Evolutionary conservation across 768 basidiomycete species (phyloP), one percentile per base, ranked within the genome.

Genomic region (Termitomyces sp.): DNA sequence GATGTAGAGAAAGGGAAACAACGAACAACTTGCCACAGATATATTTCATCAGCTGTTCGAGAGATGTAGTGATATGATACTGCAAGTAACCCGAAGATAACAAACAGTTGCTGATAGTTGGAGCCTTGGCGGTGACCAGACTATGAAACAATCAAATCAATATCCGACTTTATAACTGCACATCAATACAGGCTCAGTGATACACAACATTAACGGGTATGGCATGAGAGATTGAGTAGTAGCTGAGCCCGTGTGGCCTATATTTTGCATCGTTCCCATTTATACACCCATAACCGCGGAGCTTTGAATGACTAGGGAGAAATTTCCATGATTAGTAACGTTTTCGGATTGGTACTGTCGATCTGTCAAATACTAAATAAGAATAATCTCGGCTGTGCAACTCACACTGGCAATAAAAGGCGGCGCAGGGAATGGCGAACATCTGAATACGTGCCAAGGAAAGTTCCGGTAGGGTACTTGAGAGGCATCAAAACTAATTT

Each of bases 291-390:
- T 23, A 51, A 8, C 25, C 23, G 14, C 39, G 12, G 37, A 14
- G n/a, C n/a, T 12, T 25, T 17, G 49, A 12, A 35, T 11, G 37
- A 40, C 10, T n/a, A 28, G 17, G 35, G 17, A 45, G 35, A 12
- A 27, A 5, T 2, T 16, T 19, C 19, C 35, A 32, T 25, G 27
- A 45, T 32, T 17, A 12, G 42, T 5, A 27, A 32, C n/a, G 9
- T 34, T 37, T 21, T n/a, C n/a, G 34, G 6, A 23, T 28, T 47
- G 43, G n/a, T 35, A 27, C 25, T 61, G 55, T 54, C 55, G 19
- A 61, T 58, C 60, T 56, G 60, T 61, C 57, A 61, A 35, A 44
- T 42, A 44, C 30, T 50, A 50, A 43, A 47, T 51, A 43, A 48
- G 17, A 28, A 25, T 17, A 21, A 47, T 17, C 42, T 19, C 14